A percentile compares a stretch with the other conserved stretches of the same genome.
phyloP scores from a whole-genome alignment of 148 eudicot species.

The Rhododendron henanense region DNA sequence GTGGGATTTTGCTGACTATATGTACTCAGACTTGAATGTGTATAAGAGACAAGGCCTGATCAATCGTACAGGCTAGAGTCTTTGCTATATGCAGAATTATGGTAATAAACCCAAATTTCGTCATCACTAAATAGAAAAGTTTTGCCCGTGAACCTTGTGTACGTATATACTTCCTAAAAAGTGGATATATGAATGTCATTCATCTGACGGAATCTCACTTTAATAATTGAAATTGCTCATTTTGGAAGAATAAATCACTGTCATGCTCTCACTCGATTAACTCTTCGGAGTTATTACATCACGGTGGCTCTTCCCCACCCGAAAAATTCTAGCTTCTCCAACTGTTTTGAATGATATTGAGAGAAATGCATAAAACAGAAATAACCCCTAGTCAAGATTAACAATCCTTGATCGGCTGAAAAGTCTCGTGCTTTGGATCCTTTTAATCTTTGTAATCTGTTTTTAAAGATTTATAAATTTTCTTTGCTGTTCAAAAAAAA shows the following conservation, averaged over 20 bases:
- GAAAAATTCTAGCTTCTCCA: neutral
- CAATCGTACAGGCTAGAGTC: too few relatives aligned
- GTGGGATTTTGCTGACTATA: neutral
- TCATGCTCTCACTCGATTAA: neutral
- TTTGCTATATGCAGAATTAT: neutral
- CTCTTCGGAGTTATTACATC: neutral
- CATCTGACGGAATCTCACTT: neutral
- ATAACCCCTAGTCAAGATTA: too few relatives aligned
- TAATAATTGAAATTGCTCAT: too few relatives aligned
- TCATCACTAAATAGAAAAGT: neutral
- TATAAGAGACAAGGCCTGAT: neutral
- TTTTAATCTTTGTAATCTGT: too few relatives aligned
- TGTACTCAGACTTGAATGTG: neutral
- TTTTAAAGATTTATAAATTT: too few relatives aligned
- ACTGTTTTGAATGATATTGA: neutral
- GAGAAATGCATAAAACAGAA: neutral
- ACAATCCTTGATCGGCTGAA: too few relatives aligned
- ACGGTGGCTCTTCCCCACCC: neutral
- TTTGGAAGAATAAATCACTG: neutral
- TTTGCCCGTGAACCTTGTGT: neutral
- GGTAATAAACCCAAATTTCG: neutral
- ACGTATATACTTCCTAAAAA: neutral
- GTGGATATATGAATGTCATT: neutral
- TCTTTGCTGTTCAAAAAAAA: too few relatives aligned
- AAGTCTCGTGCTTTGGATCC: too few relatives aligned